These are phyloP conservation scores for Fusarium incarnatum DNA, from an alignment of 2,329 filamentous ascomycete genomes.

Conservation along the genomic window DNA sequence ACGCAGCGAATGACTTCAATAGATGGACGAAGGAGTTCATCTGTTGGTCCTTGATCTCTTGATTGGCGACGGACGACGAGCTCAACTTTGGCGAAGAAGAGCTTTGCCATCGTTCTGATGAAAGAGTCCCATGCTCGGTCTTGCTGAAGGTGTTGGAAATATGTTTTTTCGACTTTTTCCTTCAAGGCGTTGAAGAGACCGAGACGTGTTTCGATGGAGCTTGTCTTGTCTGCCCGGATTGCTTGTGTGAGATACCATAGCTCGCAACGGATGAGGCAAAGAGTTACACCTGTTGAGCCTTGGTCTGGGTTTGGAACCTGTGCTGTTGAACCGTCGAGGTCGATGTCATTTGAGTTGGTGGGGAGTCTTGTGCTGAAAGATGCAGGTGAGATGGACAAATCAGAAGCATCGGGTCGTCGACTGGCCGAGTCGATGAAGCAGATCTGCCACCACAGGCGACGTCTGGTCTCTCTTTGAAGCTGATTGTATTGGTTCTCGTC, in stretches of 20 bases:
- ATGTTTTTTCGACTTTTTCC: conserved; percentile 19
- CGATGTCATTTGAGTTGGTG: conserved; percentile 55
- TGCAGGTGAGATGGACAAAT: conserved; percentile 33
- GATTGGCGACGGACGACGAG: conserved; percentile 34
- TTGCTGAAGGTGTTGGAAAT: conserved; percentile 20
- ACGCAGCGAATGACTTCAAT: conserved; percentile 39
- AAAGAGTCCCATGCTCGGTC: conserved; percentile 29
- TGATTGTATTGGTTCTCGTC: neutral
- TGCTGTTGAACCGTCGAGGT: neutral
- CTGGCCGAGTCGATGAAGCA: conserved; percentile 46
- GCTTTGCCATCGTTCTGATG: conserved; percentile 35
- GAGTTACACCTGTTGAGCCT: conserved; percentile 18
- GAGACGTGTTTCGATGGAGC: conserved; percentile 18
- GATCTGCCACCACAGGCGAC: conserved; percentile 48
- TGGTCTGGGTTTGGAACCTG: neutral
- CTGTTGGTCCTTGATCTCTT: neutral
- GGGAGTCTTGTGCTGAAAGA: conserved; percentile 58
- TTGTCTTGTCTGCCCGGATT: conserved; percentile 16
- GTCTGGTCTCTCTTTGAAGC: conserved; percentile 36
- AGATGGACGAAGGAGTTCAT: conserved; percentile 9
- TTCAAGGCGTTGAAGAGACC: conserved; percentile 21
- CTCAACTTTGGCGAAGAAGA: conserved; percentile 48
- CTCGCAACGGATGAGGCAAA: conserved; percentile 45
- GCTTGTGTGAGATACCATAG: conserved; percentile 43
- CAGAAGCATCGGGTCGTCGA: conserved; percentile 20